These are phyloP conservation scores for Xylaria flabelliformis DNA, from an alignment of 495 filamentous ascomycete genomes.

Conservation along the genomic window DNA sequence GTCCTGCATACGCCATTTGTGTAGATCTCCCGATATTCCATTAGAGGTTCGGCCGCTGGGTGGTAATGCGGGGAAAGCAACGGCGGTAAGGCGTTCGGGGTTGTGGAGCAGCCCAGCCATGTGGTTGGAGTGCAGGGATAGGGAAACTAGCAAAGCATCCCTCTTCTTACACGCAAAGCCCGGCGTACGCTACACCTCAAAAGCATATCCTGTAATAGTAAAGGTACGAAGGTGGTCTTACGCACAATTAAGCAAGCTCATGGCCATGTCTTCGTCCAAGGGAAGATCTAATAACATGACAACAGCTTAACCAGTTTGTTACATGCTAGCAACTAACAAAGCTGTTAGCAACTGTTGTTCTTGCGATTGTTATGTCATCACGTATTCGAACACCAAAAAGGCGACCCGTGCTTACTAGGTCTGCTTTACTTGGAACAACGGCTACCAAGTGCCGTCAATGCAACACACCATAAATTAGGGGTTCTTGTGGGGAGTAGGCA, in stretches of 20 bases:
- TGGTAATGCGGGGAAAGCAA: not conserved
- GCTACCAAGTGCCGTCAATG: not conserved
- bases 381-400: not conserved
- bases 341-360: no score
- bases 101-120: constrained; percentile 3
- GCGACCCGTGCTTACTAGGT: not conserved
- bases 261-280: no score
- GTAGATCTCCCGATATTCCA: not conserved
- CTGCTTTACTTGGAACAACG: not conserved
- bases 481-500: not conserved
- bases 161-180: not conserved
- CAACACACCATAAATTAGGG: not conserved
- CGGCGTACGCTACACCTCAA: no score
- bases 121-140: not conserved
- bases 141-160: not conserved
- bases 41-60: not conserved
- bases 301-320: no score
- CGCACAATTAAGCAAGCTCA: no score
- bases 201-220: no score
- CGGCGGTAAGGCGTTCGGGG: not conserved
- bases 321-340: no score
- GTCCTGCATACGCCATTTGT: not conserved
- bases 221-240: no score
- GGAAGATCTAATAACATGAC: no score
- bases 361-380: no score